A percentile compares a stretch with the other conserved stretches of the same genome.
These are phyloP conservation scores for Vanilla planifolia DNA, from an alignment of 106 monocot genomes.

Conservation along the genomic window DNA sequence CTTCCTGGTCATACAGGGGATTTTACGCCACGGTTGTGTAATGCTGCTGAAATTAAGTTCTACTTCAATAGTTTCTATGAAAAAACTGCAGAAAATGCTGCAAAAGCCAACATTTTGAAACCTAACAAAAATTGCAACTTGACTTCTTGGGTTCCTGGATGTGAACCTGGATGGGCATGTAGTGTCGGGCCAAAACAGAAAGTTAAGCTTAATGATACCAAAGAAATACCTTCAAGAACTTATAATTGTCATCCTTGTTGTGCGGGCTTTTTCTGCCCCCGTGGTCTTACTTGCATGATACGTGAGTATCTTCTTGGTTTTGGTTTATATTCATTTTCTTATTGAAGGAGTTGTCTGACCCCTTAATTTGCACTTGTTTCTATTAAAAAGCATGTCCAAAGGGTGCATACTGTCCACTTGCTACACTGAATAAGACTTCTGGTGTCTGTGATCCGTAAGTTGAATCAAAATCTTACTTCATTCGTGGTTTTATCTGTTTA, in stretches of 20 bases:
- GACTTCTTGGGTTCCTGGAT: constrained; percentile 50
- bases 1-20: too few relatives aligned
- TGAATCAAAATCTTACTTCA: neutral
- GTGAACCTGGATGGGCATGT: constrained; percentile 74
- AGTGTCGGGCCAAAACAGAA: constrained; percentile 13
- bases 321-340: neutral
- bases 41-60: constrained; percentile 26
- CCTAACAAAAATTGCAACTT: constrained; percentile 58
- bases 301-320: constrained; percentile 31
- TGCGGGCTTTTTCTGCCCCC: constrained; percentile 64
- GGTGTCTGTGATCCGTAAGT: constrained; percentile 72
- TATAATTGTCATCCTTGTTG: constrained; percentile 42
- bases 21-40: constrained; percentile 30
- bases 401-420: constrained; percentile 59
- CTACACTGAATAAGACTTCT: constrained; percentile 25
- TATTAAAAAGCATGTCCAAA: constrained; percentile 53
- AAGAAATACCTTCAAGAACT: constrained; percentile 23
- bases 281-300: constrained; percentile 70
- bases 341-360: neutral
- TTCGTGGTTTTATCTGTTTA: neutral
- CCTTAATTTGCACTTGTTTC: neutral
- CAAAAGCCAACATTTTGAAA: constrained; percentile 6
- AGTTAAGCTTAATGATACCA: constrained; percentile 13
- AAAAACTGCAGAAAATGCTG: neutral
- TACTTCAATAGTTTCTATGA: constrained; percentile 32